Percentiles rank a stretch among this genome's conserved stretches.
Conservation (phyloP, 305 asterid species). For the Plantago lanceolata region DNA sequence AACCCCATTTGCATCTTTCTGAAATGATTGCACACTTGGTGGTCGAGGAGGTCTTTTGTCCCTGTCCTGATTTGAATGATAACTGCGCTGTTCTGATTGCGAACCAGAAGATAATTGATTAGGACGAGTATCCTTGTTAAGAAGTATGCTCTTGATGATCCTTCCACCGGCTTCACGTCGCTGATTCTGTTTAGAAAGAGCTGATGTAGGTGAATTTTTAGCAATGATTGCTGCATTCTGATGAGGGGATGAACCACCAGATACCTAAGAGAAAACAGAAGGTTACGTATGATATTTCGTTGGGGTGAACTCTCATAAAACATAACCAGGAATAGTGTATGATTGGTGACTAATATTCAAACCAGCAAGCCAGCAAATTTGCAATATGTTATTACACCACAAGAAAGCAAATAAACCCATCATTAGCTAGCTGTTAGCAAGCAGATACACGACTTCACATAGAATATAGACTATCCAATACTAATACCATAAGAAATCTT, state of each 20-base stretch:
- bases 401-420: too few species aligned
- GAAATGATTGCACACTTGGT: slow-evolving; percentile 48
- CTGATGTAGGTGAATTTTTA: slow-evolving; percentile 37
- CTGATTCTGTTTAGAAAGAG: slow-evolving; percentile 50
- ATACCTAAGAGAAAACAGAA: slow-evolving; percentile 33
- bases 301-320: background rate
- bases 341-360: background rate
- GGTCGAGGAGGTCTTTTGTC: slow-evolving; percentile 78
- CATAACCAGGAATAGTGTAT: background rate
- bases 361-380: background rate
- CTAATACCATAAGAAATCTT: background rate
- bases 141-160: slow-evolving; percentile 71
- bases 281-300: background rate
- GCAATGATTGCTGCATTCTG: slow-evolving; percentile 41
- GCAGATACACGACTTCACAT: too few species aligned
- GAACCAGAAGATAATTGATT: slow-evolving; percentile 40
- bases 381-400: background rate
- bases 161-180: slow-evolving; percentile 72
- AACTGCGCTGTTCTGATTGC: slow-evolving; percentile 46
- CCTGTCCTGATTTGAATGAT: slow-evolving; percentile 42
- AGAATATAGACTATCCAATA: background rate
- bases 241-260: slow-evolving; percentile 39
- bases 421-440: too few species aligned
- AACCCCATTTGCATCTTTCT: slow-evolving; percentile 47
- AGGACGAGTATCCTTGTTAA: slow-evolving; percentile 53